Percentiles rank a stretch among this genome's conserved stretches.
These are phyloP conservation scores for Ascosphaera apis DNA, from an alignment of 2,329 filamentous ascomycete species.

Conservation along the genomic window DNA sequence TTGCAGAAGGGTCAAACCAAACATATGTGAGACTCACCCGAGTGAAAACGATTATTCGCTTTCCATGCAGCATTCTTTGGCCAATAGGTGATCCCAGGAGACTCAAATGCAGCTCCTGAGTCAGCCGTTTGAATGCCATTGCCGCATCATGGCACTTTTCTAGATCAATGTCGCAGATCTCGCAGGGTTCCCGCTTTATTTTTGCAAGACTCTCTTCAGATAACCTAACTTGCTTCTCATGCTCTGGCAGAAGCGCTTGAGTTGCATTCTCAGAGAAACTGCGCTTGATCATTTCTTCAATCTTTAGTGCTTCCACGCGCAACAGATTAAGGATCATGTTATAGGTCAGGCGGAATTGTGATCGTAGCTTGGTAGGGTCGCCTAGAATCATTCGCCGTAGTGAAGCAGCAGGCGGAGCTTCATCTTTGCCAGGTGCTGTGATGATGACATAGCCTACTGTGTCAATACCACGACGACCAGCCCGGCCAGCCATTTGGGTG, in stretches of 20 bases:
- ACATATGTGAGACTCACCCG: slow-evolving; percentile 20
- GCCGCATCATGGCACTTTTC: slow-evolving; percentile 61
- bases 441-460: slow-evolving; percentile 88
- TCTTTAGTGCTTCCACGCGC: slow-evolving; percentile 87
- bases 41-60: slow-evolving; percentile 63
- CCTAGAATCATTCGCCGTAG: slow-evolving; percentile 88
- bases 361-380: slow-evolving; percentile 81
- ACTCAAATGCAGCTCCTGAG: slow-evolving; percentile 53
- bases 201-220: slow-evolving; percentile 82
- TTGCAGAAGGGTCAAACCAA: slow-evolving; percentile 7
- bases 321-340: slow-evolving; percentile 98
- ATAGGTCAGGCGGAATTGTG: slow-evolving; percentile 91
- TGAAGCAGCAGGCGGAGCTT: slow-evolving; percentile 65
- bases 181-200: slow-evolving; percentile 65
- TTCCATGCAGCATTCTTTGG: slow-evolving; percentile 51
- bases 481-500: slow-evolving; percentile 93
- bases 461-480: slow-evolving; percentile 78
- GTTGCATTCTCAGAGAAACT: slow-evolving; percentile 98
- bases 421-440: slow-evolving; percentile 55
- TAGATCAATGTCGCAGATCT: slow-evolving; percentile 58
- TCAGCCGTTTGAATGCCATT: slow-evolving; percentile 59
- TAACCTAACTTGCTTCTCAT: slow-evolving; percentile 80
- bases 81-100: slow-evolving; percentile 63
- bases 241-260: slow-evolving; percentile 77
- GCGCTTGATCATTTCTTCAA: slow-evolving; percentile 99